These are phyloP conservation scores for Huntiella abstrusa DNA, from an alignment of 2,329 filamentous ascomycete species.

Conservation along the genomic window DNA sequence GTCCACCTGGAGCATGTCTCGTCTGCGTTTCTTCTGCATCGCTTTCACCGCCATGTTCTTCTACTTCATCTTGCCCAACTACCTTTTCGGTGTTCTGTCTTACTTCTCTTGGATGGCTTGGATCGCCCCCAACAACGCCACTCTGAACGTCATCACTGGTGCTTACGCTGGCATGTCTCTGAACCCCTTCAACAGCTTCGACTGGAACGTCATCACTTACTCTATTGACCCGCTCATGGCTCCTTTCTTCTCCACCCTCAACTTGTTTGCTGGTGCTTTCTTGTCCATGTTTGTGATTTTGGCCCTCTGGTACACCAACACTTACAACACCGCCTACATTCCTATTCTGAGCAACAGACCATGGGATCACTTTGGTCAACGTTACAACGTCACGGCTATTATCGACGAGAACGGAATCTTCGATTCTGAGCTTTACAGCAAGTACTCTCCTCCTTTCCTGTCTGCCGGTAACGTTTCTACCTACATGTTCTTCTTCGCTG, in stretches of 20 bases:
- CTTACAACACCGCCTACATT: conserved; percentile 37
- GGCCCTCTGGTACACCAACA: conserved; percentile 38
- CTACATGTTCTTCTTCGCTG: conserved; percentile 37
- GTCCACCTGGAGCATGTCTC: conserved; percentile 22
- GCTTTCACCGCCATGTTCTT: conserved; percentile 29
- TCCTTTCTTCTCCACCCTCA: conserved; percentile 40
- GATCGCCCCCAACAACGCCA: conserved; percentile 27
- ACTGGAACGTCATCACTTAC: conserved; percentile 23
- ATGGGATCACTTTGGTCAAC: conserved; percentile 28
- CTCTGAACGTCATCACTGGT: conserved; percentile 21
- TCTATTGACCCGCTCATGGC: conserved; percentile 24
- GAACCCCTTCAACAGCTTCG: conserved; percentile 24
- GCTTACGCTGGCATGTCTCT: conserved; percentile 21
- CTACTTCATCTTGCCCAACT: conserved; percentile 36
- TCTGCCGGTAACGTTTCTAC: conserved; percentile 29
- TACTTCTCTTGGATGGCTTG: conserved; percentile 35
- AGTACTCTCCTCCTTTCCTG: conserved; percentile 33
- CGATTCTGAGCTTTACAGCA: conserved; percentile 25
- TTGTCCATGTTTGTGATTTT: conserved; percentile 34
- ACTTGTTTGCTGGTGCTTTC: conserved; percentile 39
- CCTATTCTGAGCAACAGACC: conserved; percentile 33
- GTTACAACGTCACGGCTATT: conserved; percentile 28
- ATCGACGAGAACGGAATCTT: conserved; percentile 27
- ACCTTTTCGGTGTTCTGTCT: conserved; percentile 28
- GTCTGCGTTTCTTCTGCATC: conserved; percentile 28